Base-by-base conservation (phyloP, 179 eudicot genomes). In the Spinacia oleracea region DNA sequence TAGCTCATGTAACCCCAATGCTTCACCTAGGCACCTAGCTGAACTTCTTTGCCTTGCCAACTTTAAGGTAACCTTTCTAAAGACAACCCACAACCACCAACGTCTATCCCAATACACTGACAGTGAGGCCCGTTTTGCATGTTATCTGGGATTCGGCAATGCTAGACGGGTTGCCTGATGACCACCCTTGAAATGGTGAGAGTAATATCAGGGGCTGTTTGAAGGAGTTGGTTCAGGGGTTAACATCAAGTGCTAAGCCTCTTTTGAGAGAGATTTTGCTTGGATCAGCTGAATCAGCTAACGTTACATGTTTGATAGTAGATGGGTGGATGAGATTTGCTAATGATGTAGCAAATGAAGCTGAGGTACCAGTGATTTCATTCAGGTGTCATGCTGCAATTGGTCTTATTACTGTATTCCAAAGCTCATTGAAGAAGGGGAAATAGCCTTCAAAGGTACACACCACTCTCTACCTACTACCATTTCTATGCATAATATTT, bases 1-100 rank as follows among this genome's bases (percentile, higher is more conserved):
- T 83, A 81, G 92, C 91, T 74, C 88, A 86, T 32, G 79, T 91
- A 18, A 89, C 81, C 77, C 85, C 88, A 14, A 89, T 86, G 93
- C 86, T 91, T 68, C 85, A 85, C 77, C 84, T 91, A 31, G 90
- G 68, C 85, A 85, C 77, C 84, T 91, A 31, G 90, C 96, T 5
- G 86, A 89, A 77, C 85, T 91, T 7, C 74, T 91, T 25, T 83
- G 89, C 83, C 85, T 88, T 21, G 31, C 86, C 23, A 80, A 82
- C 62, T 23, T 91, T 67, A 88, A 88, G 35, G 83, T 91, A 72
- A 91, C 96, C 70, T 83, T 91, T 73, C 51, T 89, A 68, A 82
- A 74, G 82, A 69, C 94, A 42, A 80, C 85, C 40, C 53, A 81
- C 78, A 87, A 79, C 83, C 91, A 89, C 74, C 63, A 56, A 25